These are phyloP conservation scores for Exophiala bonariae DNA, from an alignment of 2,329 filamentous ascomycete species.

Conservation along the genomic window DNA sequence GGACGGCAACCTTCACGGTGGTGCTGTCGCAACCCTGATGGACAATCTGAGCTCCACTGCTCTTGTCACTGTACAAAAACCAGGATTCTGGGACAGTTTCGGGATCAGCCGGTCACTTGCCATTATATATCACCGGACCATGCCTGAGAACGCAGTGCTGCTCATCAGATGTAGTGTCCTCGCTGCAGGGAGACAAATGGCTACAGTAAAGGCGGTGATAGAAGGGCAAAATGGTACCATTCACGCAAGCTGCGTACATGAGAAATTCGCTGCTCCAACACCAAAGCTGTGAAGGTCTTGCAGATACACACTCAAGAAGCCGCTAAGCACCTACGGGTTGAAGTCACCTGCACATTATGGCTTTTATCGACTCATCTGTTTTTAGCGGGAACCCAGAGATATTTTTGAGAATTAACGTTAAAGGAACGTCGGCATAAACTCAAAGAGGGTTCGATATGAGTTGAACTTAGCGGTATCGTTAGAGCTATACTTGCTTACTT, in stretches of 20 bases:
- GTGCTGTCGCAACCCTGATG: conserved; percentile 65
- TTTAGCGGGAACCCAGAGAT: too few relatives aligned
- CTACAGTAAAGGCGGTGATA: background rate
- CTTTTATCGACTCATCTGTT: too few relatives aligned
- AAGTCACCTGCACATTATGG: too few relatives aligned
- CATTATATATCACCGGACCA: background rate
- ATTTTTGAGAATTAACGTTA: too few relatives aligned
- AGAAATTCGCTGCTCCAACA: too few relatives aligned
- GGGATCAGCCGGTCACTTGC: conserved; percentile 10
- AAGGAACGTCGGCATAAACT: too few relatives aligned
- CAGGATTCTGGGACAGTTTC: conserved; percentile 61
- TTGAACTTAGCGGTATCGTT: too few relatives aligned
- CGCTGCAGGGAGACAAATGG: background rate
- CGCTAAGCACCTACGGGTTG: too few relatives aligned
- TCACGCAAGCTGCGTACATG: background rate
- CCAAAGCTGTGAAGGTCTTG: too few relatives aligned
- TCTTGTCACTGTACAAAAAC: conserved; percentile 55
- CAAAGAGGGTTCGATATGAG: too few relatives aligned
- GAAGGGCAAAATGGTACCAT: background rate
- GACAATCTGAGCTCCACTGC: conserved; percentile 65
- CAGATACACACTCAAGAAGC: too few relatives aligned
- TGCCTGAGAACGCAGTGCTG: background rate
- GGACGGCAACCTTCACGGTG: conserved; percentile 8
- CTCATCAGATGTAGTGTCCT: background rate
- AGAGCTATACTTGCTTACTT: too few relatives aligned